A percentile compares a stretch with the other conserved stretches of the same genome.
phyloP scores from a whole-genome alignment of 768 basidiomycete species.

The Boletus edulis region DNA sequence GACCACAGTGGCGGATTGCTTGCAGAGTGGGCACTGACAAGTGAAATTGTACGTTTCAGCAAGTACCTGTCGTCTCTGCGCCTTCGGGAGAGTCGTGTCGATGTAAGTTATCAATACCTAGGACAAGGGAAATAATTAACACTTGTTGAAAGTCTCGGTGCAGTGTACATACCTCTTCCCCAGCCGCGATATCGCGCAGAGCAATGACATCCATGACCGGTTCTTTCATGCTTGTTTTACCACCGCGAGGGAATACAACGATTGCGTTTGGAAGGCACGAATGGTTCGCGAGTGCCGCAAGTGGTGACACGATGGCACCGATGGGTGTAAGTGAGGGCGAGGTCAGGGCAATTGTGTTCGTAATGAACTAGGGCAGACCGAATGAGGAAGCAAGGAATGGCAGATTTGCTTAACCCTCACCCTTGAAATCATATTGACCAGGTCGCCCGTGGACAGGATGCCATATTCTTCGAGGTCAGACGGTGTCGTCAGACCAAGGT shows the following conservation, averaged over 20 bases:
- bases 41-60: slow-evolving; percentile 74
- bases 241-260: slow-evolving; percentile 78
- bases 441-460: slow-evolving; percentile 54
- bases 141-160: neutral
- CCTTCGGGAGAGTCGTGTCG: slow-evolving; percentile 71
- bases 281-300: slow-evolving; percentile 82
- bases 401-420: slow-evolving; percentile 37
- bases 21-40: slow-evolving; percentile 68
- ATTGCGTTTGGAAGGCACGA: slow-evolving; percentile 87
- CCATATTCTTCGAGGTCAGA: slow-evolving; percentile 58
- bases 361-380: slow-evolving; percentile 61
- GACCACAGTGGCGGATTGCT: slow-evolving; percentile 15
- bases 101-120: slow-evolving; percentile 84
- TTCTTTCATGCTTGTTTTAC: slow-evolving; percentile 39
- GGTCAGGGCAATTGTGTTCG: slow-evolving; percentile 88
- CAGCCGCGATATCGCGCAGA: slow-evolving; percentile 56
- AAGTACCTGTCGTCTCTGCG: slow-evolving; percentile 54
- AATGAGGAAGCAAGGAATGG: neutral
- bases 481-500: slow-evolving; percentile 59
- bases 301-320: slow-evolving; percentile 81
- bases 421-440: slow-evolving; percentile 71
- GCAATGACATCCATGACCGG: slow-evolving; percentile 73
- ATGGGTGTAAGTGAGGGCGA: slow-evolving; percentile 75
- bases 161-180: slow-evolving; percentile 61
- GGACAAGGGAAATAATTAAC: neutral